These are phyloP conservation scores for Chenopodium album DNA, from an alignment of 148 eudicot species.

Conservation along the genomic window DNA sequence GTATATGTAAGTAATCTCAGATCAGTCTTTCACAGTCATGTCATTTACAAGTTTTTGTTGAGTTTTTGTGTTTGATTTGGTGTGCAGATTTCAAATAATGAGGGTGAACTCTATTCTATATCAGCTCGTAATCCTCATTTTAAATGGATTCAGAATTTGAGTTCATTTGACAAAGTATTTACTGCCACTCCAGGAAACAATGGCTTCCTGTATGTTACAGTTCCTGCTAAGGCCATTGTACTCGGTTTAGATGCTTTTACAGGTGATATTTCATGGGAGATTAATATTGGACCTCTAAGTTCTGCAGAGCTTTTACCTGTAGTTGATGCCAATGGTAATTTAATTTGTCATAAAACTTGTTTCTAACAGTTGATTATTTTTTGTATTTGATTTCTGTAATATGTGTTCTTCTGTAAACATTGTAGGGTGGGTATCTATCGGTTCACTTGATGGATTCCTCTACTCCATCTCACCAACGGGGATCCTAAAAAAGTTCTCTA, in stretches of 20 bases:
- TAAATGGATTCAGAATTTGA: constrained; percentile 81
- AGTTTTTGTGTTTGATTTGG: background rate
- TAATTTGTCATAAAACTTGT: background rate
- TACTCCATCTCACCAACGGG: constrained; percentile 88
- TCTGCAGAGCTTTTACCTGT: constrained; percentile 56
- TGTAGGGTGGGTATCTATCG: constrained; percentile 88
- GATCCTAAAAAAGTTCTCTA: constrained; percentile 50
- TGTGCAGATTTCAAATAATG: constrained; percentile 70
- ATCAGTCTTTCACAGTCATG: background rate
- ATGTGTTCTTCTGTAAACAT: constrained; percentile 10
- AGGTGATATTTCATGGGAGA: constrained; percentile 78
- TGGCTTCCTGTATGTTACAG: constrained; percentile 65
- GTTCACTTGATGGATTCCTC: constrained; percentile 80
- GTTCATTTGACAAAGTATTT: constrained; percentile 48
- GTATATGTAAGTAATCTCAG: constrained; percentile 58
- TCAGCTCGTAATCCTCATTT: constrained; percentile 54
- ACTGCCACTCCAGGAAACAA: constrained; percentile 72
- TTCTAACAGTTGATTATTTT: too few species aligned
- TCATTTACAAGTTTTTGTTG: background rate
- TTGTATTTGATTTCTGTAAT: too few species aligned
- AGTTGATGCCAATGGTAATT: constrained; percentile 76
- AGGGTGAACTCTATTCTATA: constrained; percentile 79
- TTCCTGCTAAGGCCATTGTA: constrained; percentile 47
- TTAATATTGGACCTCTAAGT: constrained; percentile 65
- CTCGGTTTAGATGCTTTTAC: constrained; percentile 64